Evolutionary conservation across 257 asterid species (phyloP), one percentile per base, ranked within the genome.

Genomic region (Nicotiana tabacum): DNA sequence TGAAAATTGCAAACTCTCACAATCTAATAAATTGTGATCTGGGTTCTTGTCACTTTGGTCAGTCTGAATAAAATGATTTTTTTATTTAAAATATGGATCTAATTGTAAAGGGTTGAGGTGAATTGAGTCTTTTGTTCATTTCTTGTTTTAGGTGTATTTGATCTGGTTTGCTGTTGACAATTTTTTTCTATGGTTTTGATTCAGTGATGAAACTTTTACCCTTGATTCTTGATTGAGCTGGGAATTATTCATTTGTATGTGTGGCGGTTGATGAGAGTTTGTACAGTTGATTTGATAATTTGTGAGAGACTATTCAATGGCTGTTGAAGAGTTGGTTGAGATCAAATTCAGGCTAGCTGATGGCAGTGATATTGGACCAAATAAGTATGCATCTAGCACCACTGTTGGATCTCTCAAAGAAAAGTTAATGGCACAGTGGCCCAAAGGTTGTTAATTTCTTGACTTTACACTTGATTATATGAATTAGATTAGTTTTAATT

Each of bases 261-360:
- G 74, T 83, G 66, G 86, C 85, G 82, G 89, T 81, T 82, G 88
- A 72, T 78, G 74, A 86, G 88, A 83, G 24, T 79, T 88, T 81
- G 82, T 24, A 4, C 6, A 24, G 67, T 62, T 62, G 30, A 61
- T 2, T 70, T 70, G 78, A 43, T 70, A 0, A 0, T 46, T 43
- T 72, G 78, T 62, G 67, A 86, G 86, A 62, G 39, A 10, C 62
- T 29, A 33, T 80, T 82, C 13, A 27, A 95, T 95, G 98, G 97
- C 96, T 90, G 93, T 83, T 83, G 93, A 91, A 86, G 98, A 95
- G 82, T 88, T 93, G 91, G 91, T 95, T 81, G 96, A 93, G 55
- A 86, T 95, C 85, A 95, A 92, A 89, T 95, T 95, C 88, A 92
- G 98, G 90, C 98, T 95, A 84, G 95, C 95, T 84, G 98, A 95